Conservation (phyloP, 2,329 filamentous ascomycete genomes). For the Apiospora arundinis region DNA sequence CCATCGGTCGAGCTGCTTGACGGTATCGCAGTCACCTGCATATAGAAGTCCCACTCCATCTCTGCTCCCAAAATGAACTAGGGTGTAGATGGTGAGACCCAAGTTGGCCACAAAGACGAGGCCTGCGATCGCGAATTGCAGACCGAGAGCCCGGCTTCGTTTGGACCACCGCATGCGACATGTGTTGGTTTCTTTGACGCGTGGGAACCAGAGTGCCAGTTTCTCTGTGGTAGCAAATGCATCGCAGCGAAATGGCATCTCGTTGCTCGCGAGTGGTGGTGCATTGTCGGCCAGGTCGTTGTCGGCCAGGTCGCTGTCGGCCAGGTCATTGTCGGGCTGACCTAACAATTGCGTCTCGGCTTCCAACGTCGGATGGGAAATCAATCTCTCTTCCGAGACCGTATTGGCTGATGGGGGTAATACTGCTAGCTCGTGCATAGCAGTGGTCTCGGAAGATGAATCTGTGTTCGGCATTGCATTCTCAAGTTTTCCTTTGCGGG, state of each 20-base stretch:
- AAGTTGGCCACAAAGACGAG: slow-evolving; percentile 27
- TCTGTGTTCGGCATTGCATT: too few relatives aligned
- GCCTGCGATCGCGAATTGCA: slow-evolving; percentile 35
- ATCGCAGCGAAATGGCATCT: slow-evolving; percentile 28
- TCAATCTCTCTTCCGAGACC: neutral
- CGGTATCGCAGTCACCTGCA: slow-evolving; percentile 34
- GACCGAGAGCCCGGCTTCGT: slow-evolving; percentile 30
- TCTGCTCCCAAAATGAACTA: neutral
- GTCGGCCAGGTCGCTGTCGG: neutral
- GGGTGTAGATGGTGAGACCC: slow-evolving; percentile 8
- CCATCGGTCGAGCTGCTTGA: slow-evolving; percentile 30
- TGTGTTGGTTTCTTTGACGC: slow-evolving; percentile 27
- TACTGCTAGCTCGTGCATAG: neutral
- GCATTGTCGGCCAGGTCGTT: neutral
- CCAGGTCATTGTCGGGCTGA: neutral
- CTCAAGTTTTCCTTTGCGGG: too few relatives aligned
- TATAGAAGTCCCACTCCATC: slow-evolving; percentile 34
- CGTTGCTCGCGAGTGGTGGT: neutral
- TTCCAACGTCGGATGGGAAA: neutral
- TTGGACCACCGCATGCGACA: slow-evolving; percentile 30
- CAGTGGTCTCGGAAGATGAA: too few relatives aligned
- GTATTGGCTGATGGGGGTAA: neutral
- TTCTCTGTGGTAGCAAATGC: slow-evolving; percentile 21
- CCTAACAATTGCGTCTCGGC: neutral
- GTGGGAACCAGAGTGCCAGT: slow-evolving; percentile 34